Percentiles rank a stretch among this genome's conserved stretches.
These are phyloP conservation scores for Solanum clarkiae DNA, from an alignment of 257 asterid genomes.

Conservation along the genomic window DNA sequence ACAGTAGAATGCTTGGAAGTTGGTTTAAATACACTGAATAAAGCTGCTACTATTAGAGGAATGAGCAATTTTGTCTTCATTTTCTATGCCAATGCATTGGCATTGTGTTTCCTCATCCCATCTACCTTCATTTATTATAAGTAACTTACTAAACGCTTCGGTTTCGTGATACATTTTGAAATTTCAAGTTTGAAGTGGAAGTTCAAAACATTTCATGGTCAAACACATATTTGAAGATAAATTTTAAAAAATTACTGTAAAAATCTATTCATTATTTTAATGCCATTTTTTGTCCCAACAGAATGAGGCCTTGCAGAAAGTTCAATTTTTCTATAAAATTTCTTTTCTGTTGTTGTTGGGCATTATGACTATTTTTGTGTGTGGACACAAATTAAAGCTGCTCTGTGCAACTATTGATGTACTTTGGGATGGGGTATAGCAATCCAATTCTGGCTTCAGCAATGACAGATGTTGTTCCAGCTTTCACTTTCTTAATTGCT, in stretches of 20 bases:
- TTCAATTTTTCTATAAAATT: background rate
- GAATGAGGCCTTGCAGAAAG: background rate
- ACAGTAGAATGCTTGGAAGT: conserved; percentile 9
- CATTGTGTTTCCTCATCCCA: conserved; percentile 11
- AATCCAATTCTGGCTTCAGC: conserved; percentile 1
- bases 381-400: background rate
- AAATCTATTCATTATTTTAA: too few relatives aligned
- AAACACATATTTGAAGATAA: too few relatives aligned
- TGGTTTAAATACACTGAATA: conserved; percentile 4
- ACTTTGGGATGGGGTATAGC: conserved; percentile 1
- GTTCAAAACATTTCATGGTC: too few relatives aligned
- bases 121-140: conserved; percentile 3
- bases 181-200: too few relatives aligned
- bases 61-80: conserved; percentile 8
- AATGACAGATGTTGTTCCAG: background rate
- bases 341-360: background rate
- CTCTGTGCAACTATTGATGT: background rate
- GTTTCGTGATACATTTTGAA: too few relatives aligned
- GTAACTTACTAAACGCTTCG: background rate
- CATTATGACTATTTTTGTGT: background rate
- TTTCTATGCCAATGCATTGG: conserved; percentile 4
- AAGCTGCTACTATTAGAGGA: conserved; percentile 9
- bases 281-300: too few relatives aligned
- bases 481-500: conserved; percentile 1
- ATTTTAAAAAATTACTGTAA: too few relatives aligned